These are phyloP conservation scores for Pulicaria dysenterica DNA, from an alignment of 129 eudicot species.

Conservation along the genomic window DNA sequence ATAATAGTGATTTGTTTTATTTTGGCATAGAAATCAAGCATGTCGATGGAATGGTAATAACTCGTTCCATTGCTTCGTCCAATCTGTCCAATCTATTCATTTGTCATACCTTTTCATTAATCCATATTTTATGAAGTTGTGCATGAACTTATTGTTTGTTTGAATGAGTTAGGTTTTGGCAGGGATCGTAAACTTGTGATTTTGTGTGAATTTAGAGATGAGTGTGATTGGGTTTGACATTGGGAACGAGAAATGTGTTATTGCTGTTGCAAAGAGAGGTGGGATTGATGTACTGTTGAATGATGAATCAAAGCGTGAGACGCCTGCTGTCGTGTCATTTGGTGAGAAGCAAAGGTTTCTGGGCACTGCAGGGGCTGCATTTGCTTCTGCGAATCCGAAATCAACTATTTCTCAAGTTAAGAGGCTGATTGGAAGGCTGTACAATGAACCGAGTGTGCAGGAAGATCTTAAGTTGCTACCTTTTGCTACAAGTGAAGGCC, in stretches of 20 bases:
- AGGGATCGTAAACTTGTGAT: not conserved
- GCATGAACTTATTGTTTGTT: conserved; percentile 13
- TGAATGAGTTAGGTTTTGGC: not conserved
- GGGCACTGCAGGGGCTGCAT: conserved; percentile 79
- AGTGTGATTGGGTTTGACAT: conserved; percentile 79
- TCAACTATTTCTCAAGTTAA: conserved; percentile 79
- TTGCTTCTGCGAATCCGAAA: conserved; percentile 60
- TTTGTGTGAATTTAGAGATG: conserved; percentile 35
- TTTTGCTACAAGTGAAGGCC: conserved; percentile 59
- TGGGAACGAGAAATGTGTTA: conserved; percentile 77
- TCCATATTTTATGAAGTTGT: not conserved
- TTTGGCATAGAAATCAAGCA: too few species aligned
- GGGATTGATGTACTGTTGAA: conserved; percentile 75
- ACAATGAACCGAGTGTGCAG: conserved; percentile 54
- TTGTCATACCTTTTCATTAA: too few species aligned
- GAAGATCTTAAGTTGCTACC: conserved; percentile 60
- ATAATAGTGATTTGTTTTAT: too few species aligned
- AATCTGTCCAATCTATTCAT: too few species aligned
- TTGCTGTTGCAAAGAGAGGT: conserved; percentile 62
- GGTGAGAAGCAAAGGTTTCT: conserved; percentile 78
- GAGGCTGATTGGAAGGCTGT: conserved; percentile 65
- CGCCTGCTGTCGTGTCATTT: conserved; percentile 78
- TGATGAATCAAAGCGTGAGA: conserved; percentile 72
- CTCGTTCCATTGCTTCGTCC: too few species aligned
- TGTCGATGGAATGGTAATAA: too few species aligned